Base-by-base conservation (phyloP, 2,329 filamentous ascomycete species). In the Cadophora sp. region DNA sequence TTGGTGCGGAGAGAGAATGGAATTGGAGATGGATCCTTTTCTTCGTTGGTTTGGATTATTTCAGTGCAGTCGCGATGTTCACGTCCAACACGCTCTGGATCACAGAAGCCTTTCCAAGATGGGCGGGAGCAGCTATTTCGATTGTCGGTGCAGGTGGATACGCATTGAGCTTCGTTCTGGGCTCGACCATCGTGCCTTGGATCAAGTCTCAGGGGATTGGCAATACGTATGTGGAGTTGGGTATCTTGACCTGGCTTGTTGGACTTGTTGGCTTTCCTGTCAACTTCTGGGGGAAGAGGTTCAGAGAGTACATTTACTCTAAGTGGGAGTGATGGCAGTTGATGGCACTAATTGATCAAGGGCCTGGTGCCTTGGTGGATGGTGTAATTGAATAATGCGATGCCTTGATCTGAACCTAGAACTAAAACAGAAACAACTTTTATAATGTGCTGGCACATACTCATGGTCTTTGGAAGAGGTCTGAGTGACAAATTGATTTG, bases 61-160 rank as follows among this genome's bases (percentile, higher is more conserved):
- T 71, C 37, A 63, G 65, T 40, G 64, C 59, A 12, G 65, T 65
- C 24, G 22, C 66, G 14, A 31, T 71, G 12, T 65, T 63, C 34
- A 70, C 66, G 2, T 56, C 72, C 16, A 70, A 63, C 22, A 67
- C 65, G 3, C 60, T 73, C 1, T 72, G 70, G 69, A 64, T 70
- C 26, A 71, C 66, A n/a, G 72, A 71, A 55, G 66, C 69, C 2
- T 73, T 73, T 51, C 72, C 72, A 3, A 40, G 64, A 16, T 73
- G 68, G 66, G 66, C 66, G 11, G 71, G 60, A 2, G 64, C 69
- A 9, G 71, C 68, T 16, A 22, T 73, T 14, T 62, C 67, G 6
- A 62, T 71, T 16, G 68, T 73, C 16, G 62, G 55, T 19, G 69
- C 66, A 3, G 59, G 67, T 9, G 65, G 72, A 24, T 72, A 72